Base-by-base conservation (phyloP, 306 rosid species). In the Cotoneaster glaucophyllus region DNA sequence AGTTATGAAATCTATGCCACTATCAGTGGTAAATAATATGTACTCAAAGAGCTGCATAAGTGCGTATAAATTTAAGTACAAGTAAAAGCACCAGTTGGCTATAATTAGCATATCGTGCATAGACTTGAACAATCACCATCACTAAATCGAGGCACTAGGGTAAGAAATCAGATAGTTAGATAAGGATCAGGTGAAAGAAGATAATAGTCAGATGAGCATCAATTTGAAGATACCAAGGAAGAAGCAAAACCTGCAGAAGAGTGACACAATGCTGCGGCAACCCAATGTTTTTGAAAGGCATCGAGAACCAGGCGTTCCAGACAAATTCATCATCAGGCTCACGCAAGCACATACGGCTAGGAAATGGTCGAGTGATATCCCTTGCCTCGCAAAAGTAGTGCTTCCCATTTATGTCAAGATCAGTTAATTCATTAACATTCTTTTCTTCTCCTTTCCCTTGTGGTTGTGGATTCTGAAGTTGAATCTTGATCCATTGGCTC, bases 301-400 rank as follows among this genome's bases (percentile, higher is more conserved):
- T 76, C 8, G 98, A 89, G 67, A 96, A 81, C 99, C 99, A 96
- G 22, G 83, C 83, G 17, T 96, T 96, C 99, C 99, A 96, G 71
- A 96, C 98, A 63, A 96, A 96, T 84, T 96, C 99, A 69, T 87
- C 88, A 21, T 96, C 99, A 21, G 99, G 99, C 57, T 83, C 67
- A 17, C 68, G 41, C 69, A 82, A 48, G 6, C 87, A 74, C 91
- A 84, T 76, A 39, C 84, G 81, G 61, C 99, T 96, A 8, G 99
- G 99, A 77, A 83, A 96, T 12, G 98, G 90, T 50, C 96, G 82
- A 8, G 99, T 96, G 12, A 96, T 72, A 73, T 96, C 98, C 77
- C 98, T 92, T 1, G 93, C 84, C 76, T 92, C 98, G 50, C 97
- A 96, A 70, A 90, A 96, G 80, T 89, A 96, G 78, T 96, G 92